Evolutionary conservation across 2,329 filamentous ascomycete species (phyloP), one percentile per base, ranked within the genome.

Genomic region (Colletotrichum gigasporum): DNA sequence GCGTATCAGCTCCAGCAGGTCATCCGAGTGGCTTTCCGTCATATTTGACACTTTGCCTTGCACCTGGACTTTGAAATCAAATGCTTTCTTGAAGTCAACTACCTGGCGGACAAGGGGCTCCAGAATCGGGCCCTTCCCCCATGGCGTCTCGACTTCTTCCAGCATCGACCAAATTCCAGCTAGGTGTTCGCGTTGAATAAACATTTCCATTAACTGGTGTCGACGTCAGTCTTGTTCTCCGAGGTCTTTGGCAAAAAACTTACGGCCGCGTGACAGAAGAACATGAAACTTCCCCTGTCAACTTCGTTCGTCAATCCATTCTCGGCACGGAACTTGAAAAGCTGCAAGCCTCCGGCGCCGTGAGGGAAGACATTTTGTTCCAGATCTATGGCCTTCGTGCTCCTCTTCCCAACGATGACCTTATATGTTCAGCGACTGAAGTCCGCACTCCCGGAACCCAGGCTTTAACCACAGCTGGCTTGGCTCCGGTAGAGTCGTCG

Each of bases 191-290:
- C 61, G 32, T 34, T 60, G 54, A 22, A 63, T 55, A 14, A 65
- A 65, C 30, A 45, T 44, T 30, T 66, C 60, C 60, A 56, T 60
- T 2, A 60, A 28, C 64, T 66, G 20, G 1, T 4, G 10, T 5
- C 2, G 5, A 4, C 1, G 24, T 60, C 3, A 54, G 35, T 8
- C 18, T 1, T 1, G n/a, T n/a, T n/a, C n/a, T n/a, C n/a, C n/a
- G 10, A 3, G 2, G 3, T 16, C 20, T 2, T 20, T 32, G 3
- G 11, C 2, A 11, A 8, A 1, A 10, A 14, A 39, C 50, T 59
- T 32, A 59, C 60, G 18, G 60, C 60, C 26, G 60, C 54, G 16
- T 63, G 60, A 11, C 58, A 56, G 26, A 53, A 63, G 5, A 63
- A 57, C 44, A 50, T 54, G 20, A 66, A 58, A 9, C 34, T 26